These are phyloP conservation scores for Tulasnella sp. DNA, from an alignment of 768 basidiomycete species.

Conservation along the genomic window DNA sequence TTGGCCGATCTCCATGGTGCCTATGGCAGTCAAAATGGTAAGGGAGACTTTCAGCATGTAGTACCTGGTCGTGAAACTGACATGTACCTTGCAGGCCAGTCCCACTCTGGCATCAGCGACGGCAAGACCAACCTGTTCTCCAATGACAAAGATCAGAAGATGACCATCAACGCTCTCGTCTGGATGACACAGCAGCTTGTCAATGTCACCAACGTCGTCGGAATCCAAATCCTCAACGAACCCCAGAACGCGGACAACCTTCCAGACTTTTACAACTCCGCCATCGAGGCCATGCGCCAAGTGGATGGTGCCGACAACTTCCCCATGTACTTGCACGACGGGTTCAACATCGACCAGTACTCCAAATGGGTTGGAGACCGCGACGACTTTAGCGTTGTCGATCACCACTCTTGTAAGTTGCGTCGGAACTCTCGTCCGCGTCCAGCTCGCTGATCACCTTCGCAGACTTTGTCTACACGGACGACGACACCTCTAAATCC, in stretches of 20 bases:
- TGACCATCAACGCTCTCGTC: constrained; percentile 20
- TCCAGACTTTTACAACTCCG: constrained; percentile 41
- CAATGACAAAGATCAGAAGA: constrained; percentile 13
- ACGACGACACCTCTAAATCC: constrained; percentile 41
- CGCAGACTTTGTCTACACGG: constrained; percentile 56
- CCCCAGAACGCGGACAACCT: constrained; percentile 45
- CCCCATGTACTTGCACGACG: constrained; percentile 63
- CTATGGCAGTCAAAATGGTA: constrained; percentile 28
- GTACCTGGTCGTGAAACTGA: constrained; percentile 5
- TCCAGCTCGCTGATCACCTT: constrained; percentile 23
- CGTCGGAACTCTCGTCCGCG: constrained; percentile 19
- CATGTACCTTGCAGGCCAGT: constrained; percentile 20
- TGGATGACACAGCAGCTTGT: constrained; percentile 28
- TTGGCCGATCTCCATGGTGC: constrained; percentile 34
- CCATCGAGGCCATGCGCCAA: constrained; percentile 40
- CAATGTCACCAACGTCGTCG: constrained; percentile 45
- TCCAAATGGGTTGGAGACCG: constrained; percentile 43
- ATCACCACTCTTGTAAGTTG: constrained; percentile 54
- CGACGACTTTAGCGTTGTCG: constrained; percentile 58
- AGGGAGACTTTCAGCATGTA: constrained; percentile 21
- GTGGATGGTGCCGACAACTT: constrained; percentile 37
- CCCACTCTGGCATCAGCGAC: constrained; percentile 26
- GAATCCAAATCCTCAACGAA: constrained; percentile 54
- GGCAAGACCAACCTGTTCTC: constrained; percentile 22
- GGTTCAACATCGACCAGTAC: constrained; percentile 41